Percentiles rank a stretch among this genome's conserved stretches.
Conservation (phyloP, 108 stramenopile genomes). For the Parietichytrium sp. region DNA sequence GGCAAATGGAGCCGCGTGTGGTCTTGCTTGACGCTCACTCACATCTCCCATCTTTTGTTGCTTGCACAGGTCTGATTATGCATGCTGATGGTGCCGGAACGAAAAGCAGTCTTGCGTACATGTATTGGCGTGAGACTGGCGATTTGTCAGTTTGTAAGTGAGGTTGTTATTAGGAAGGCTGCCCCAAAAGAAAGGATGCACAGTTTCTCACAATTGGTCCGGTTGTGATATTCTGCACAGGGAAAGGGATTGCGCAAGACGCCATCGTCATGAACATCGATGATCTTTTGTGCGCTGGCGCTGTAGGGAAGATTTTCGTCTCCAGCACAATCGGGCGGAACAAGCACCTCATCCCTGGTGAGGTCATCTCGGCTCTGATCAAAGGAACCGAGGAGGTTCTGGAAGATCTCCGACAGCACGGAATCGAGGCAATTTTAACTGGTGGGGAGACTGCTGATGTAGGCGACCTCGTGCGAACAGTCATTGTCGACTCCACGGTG, state of each 20-base stretch:
- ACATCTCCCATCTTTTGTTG: no score
- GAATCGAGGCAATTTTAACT: conserved; percentile 22
- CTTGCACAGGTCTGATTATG: conserved; percentile 40
- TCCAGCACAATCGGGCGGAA: conserved; percentile 42
- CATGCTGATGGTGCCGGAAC: conserved; percentile 44
- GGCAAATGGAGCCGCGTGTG: no score
- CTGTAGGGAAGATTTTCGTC: conserved; percentile 38
- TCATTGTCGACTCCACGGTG: conserved; percentile 43
- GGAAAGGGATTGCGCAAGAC: conserved; percentile 45
- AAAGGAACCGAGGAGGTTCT: conserved; percentile 39
- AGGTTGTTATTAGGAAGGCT: no score
- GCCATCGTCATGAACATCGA: conserved; percentile 44
- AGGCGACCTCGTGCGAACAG: conserved; percentile 41
- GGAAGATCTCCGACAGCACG: conserved; percentile 4
- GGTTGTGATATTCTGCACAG: no score
- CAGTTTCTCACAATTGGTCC: no score
- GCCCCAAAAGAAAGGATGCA: no score
- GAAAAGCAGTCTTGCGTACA: conserved; percentile 42
- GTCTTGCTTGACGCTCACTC: no score
- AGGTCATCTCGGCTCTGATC: conserved; percentile 42
- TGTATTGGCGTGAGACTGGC: conserved; percentile 43
- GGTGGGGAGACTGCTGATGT: conserved; percentile 45
- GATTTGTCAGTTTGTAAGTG: conserved; percentile 40
- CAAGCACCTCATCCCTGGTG: conserved; percentile 40
- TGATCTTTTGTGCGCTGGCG: conserved; percentile 28